phyloP scores from a whole-genome alignment of 371 early-diverging fungal genomes.

The Rhizopus microsporus region DNA sequence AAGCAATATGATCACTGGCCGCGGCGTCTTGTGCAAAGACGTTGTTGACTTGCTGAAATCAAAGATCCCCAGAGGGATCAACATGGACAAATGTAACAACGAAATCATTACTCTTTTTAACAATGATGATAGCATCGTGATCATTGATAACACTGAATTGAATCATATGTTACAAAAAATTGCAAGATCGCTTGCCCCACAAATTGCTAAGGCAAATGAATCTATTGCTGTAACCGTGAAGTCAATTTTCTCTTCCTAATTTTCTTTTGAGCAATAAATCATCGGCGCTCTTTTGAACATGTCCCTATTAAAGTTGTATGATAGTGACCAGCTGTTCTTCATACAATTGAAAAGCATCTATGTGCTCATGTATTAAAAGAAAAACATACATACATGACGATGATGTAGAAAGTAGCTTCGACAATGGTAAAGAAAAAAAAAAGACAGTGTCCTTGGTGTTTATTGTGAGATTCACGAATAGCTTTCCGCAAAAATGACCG shows the following conservation, averaged over 20 bases:
- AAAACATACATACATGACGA: constrained; percentile 1
- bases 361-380: constrained; percentile 3
- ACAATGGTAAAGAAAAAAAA: constrained; percentile 2
- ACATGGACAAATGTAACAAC: background rate
- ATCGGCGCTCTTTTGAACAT: background rate
- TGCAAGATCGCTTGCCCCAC: background rate
- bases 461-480: background rate
- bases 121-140: constrained; percentile 1
- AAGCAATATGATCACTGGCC: background rate
- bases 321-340: background rate
- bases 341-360: background rate
- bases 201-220: constrained; percentile 8
- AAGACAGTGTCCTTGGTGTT: background rate
- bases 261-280: background rate
- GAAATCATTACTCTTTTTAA: constrained; percentile 2
- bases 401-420: background rate
- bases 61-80: background rate
- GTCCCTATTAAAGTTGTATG: constrained; percentile 2
- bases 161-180: background rate
- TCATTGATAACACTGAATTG: constrained; percentile 1
- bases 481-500: too few species aligned
- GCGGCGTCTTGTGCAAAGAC: constrained; percentile 7
- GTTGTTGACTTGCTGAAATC: constrained; percentile 60
- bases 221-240: constrained; percentile 2
- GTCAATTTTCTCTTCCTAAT: background rate